These are phyloP conservation scores for Tuber microsphaerosporum DNA, from an alignment of 495 filamentous ascomycete species.

Conservation along the genomic window DNA sequence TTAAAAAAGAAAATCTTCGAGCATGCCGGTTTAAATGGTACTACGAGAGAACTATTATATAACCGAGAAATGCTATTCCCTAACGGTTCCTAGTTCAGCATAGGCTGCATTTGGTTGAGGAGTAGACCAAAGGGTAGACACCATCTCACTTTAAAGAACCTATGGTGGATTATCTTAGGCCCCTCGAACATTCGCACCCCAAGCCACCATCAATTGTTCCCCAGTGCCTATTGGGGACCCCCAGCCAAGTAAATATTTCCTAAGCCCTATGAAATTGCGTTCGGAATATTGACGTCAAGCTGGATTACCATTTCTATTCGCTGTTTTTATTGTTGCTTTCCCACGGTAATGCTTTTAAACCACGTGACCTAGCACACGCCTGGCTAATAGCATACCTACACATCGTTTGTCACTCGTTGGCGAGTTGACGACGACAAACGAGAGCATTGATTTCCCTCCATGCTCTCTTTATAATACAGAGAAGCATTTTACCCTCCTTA, in stretches of 20 bases:
- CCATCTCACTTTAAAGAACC: background rate
- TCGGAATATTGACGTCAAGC: background rate
- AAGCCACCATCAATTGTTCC: background rate
- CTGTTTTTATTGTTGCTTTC: background rate
- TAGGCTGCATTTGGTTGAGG: background rate
- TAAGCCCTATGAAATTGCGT: background rate
- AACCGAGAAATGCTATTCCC: background rate
- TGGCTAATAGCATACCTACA: background rate
- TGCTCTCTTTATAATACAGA: background rate
- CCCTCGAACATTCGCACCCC: background rate
- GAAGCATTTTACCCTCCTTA: background rate
- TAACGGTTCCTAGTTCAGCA: background rate
- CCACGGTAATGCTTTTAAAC: background rate
- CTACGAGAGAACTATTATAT: background rate
- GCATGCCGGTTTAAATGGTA: background rate
- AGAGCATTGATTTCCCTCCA: background rate
- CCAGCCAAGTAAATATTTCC: background rate
- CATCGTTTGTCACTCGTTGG: conserved; percentile 1
- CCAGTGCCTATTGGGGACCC: background rate
- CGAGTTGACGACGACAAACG: background rate
- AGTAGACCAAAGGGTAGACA: background rate
- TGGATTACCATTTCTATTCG: background rate
- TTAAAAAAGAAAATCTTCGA: background rate
- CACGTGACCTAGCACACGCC: background rate
- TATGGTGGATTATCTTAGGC: background rate